phyloP scores from a whole-genome alignment of 2,329 filamentous ascomycete species.

The Colletotrichum eleusines region DNA sequence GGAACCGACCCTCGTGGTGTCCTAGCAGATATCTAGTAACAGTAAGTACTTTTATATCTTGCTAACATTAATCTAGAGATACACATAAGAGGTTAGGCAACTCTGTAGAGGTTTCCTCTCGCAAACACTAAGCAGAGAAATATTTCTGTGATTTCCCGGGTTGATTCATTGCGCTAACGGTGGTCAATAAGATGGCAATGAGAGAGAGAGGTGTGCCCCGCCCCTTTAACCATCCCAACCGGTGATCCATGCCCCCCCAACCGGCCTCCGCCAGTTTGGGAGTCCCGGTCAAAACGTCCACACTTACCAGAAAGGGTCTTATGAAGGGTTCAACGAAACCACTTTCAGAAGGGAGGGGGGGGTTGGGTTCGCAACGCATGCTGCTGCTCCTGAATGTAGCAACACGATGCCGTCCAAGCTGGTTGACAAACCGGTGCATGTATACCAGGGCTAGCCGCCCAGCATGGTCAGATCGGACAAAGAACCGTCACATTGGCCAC shows the following conservation, averaged over 20 bases:
- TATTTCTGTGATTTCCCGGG: too few relatives aligned
- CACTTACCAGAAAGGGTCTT: background rate
- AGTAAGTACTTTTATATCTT: too few relatives aligned
- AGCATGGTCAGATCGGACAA: background rate
- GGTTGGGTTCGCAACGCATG: background rate
- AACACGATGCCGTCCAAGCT: background rate
- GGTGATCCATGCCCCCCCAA: background rate
- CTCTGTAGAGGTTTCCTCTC: too few relatives aligned
- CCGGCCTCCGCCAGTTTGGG: background rate
- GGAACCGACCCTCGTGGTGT: background rate
- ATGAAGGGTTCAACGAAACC: background rate
- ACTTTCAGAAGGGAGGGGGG: background rate
- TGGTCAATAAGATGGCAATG: background rate
- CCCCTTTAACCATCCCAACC: slow-evolving; percentile 1
- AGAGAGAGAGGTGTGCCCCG: background rate
- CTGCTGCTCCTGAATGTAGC: background rate
- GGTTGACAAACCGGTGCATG: background rate
- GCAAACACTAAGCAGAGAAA: too few relatives aligned
- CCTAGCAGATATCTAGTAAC: too few relatives aligned
- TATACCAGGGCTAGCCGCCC: background rate
- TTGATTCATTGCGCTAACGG: too few relatives aligned
- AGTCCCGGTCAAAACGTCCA: slow-evolving; percentile 12
- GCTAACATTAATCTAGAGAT: too few relatives aligned
- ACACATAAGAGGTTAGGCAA: too few relatives aligned
- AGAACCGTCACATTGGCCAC: background rate